These are phyloP conservation scores for Xylaria sp. DNA, from an alignment of 2,329 filamentous ascomycete species.

Conservation along the genomic window DNA sequence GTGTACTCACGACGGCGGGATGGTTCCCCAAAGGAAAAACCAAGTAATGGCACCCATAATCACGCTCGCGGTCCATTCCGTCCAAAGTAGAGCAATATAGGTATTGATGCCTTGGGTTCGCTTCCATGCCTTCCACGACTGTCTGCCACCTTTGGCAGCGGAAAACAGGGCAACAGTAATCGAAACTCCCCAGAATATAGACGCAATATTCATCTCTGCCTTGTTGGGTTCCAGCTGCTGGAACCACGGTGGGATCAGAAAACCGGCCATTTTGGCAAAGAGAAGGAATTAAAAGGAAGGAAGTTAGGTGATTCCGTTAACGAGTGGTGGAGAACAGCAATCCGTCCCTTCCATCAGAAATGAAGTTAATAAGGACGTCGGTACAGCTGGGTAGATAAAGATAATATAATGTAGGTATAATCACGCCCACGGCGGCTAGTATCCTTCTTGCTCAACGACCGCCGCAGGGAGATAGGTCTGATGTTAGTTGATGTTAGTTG, in stretches of 20 bases:
- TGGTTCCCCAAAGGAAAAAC: slow-evolving; percentile 4
- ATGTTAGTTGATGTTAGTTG: too few species aligned
- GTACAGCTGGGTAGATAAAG: too few species aligned
- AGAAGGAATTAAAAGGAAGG: background rate
- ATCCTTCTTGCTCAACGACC: too few species aligned
- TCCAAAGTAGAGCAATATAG: slow-evolving; percentile 27
- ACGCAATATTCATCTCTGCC: slow-evolving; percentile 5
- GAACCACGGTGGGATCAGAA: slow-evolving; percentile 10
- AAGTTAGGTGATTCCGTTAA: background rate
- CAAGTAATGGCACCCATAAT: slow-evolving; percentile 7
- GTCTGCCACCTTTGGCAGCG: background rate
- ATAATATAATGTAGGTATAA: too few species aligned
- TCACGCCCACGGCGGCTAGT: too few species aligned
- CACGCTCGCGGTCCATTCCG: slow-evolving; percentile 21
- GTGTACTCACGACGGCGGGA: slow-evolving; percentile 13
- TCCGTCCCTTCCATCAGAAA: too few species aligned
- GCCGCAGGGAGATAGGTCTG: too few species aligned
- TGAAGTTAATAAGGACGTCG: too few species aligned
- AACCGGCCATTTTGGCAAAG: background rate
- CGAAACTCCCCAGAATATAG: slow-evolving; percentile 5
- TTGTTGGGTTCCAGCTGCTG: background rate
- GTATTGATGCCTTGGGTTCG: background rate
- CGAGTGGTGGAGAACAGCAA: background rate
- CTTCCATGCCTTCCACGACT: slow-evolving; percentile 14
- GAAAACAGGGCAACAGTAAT: background rate